Base-by-base conservation (phyloP, 1,284 basidiomycete genomes). In the Sporisorium exsertum region DNA sequence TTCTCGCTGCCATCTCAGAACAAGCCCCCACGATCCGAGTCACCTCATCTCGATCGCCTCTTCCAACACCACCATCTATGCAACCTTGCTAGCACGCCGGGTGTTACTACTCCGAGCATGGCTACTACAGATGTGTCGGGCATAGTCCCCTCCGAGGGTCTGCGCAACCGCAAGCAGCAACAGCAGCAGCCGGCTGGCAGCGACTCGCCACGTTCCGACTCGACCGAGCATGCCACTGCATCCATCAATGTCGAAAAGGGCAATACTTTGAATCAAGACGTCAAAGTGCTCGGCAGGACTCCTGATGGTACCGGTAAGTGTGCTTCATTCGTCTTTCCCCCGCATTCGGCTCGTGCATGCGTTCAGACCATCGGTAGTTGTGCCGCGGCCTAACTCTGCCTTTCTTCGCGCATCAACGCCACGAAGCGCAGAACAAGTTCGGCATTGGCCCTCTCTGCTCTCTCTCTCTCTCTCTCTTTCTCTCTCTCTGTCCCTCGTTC, bases 251-350 rank as follows among this genome's bases (percentile, higher is more conserved):
- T 52, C 12, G 58, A 72, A 45, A 20, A 68, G 7, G 40, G 33
- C n/a, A 16, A 35, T 9, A 27, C 45, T n/a, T 33, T 55, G 47
- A 22, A 62, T 15, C n/a, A 18, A 51, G 50, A 62, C 40, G 43
- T 50, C n/a, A 75, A 68, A 16, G 63, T 75, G 22, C 66, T 75
- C 40, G 72, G 72, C n/a, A 70, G 72, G 45, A 70, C 72, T 32
- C 66, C 72, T 13, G 72, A 75, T 49, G 72, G 72, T 54, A 75
- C 72, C 49, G 67, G 72, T 75, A 58, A 56, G 72, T 66, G 5
- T 9, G 12, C 3, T 12, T 27, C n/a, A 42, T 46, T 52, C 61
- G 27, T 26, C 18, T 45, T 56, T 45, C 20, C 61, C 71, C 71
- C 66, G 58, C 58, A 62, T 54, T 58, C 27, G 42, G 42, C 55